Base-by-base conservation (phyloP, 176 grass and related monocot species). In the Oryza coarctata region DNA sequence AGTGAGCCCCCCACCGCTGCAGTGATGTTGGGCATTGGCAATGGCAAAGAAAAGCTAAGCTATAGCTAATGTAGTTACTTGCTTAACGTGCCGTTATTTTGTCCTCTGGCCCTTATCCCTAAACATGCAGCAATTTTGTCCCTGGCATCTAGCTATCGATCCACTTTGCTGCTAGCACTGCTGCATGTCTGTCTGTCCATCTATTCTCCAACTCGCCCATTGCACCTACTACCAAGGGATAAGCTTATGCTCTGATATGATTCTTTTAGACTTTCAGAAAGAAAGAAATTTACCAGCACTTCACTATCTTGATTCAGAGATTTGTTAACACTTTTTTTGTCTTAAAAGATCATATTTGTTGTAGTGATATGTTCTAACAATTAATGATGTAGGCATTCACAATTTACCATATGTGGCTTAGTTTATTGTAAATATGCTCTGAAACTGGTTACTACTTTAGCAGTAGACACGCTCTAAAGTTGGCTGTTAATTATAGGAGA, bases 101-200 rank as follows among this genome's bases (percentile, higher is more conserved):
- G 86, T 87, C 83, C 78, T 86, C 55, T 86, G 86, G 90, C 85
- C 58, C 90, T 89, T 89, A 88, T 73, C 90, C 86, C 90, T 86
- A 92, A 92, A 86, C 86, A 86, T 33, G 67, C 66, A 88, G 86
- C 70, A 81, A 27, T 69, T 65, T 91, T 88, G 82, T 77, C 86
- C 82, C 62, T 91, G 85, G 81, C 80, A 6, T 31, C 69, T 87
- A 70, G 60, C 79, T 49, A 2, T 22, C 36, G 74, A 76, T 85
- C 87, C 87, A 47, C 77, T 89, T 89, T 85, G 82, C 67, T 84
- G 63, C 82, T 43, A 22, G 63, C 61, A 6, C 50, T 55, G 50
- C 50, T 55, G 49, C 49, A 4, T 55, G 62, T 80, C 78, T 63
- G 34, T 57, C 76, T 47, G 14, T 40, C 22, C 55, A 26, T 36